These are phyloP conservation scores for Cardiosporidium cionae DNA, from an alignment of 169 alveolate genomes.

Conservation along the genomic window DNA sequence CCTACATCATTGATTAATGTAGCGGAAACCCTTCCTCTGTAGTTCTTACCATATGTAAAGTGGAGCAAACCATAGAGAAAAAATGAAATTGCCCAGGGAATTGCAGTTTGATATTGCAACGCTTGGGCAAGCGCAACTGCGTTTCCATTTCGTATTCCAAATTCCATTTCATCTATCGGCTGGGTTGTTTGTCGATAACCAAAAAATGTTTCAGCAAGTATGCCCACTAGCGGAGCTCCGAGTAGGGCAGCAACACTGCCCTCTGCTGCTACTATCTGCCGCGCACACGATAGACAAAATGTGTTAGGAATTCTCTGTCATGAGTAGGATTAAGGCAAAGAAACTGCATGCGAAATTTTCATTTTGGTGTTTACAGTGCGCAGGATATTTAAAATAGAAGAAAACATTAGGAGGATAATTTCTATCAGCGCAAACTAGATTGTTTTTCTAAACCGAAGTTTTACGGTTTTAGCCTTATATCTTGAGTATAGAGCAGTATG, in stretches of 20 bases:
- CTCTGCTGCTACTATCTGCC: slow-evolving; percentile 67
- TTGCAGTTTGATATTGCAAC: slow-evolving; percentile 51
- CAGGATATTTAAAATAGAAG: too few species aligned
- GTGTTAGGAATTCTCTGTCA: too few species aligned
- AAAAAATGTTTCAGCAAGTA: slow-evolving; percentile 68
- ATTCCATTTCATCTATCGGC: slow-evolving; percentile 60
- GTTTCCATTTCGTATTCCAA: slow-evolving; percentile 51
- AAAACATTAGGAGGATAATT: too few species aligned
- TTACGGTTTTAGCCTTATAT: background rate
- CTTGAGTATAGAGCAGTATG: background rate
- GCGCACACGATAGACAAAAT: background rate
- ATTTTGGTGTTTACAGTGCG: too few species aligned
- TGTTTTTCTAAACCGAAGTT: too few species aligned
- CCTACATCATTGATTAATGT: too few species aligned
- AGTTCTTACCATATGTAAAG: slow-evolving; percentile 52
- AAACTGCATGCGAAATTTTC: too few species aligned
- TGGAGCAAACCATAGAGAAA: slow-evolving; percentile 63
- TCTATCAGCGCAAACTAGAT: too few species aligned
- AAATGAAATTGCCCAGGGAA: slow-evolving; percentile 69
- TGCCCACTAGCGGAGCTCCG: slow-evolving; percentile 78
- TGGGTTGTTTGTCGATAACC: slow-evolving; percentile 61
- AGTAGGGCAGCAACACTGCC: slow-evolving; percentile 72
- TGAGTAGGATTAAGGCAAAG: too few species aligned
- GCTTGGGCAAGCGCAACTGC: slow-evolving; percentile 73
- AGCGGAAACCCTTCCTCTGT: too few species aligned